phyloP scores from a whole-genome alignment of 2,329 filamentous ascomycete genomes.

The Penicillium sp. region DNA sequence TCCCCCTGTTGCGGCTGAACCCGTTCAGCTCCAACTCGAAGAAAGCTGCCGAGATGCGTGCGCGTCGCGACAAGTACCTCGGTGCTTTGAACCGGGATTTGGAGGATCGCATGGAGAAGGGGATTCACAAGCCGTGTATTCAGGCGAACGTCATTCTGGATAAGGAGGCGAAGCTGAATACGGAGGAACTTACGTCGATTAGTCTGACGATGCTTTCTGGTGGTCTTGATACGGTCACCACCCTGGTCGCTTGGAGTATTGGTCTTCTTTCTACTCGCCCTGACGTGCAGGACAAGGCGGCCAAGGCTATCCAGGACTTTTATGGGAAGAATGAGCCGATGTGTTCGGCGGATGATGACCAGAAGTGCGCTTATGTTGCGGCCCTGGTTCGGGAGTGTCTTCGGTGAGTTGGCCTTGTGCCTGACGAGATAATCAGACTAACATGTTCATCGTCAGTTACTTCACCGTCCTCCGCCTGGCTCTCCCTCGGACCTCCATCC shows the following conservation, averaged over 20 bases:
- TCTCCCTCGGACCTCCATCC: constrained; percentile 62
- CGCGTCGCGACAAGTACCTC: constrained; percentile 62
- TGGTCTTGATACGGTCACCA: constrained; percentile 67
- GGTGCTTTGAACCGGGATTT: constrained; percentile 59
- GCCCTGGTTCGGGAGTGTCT: constrained; percentile 65
- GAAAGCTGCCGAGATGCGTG: constrained; percentile 61
- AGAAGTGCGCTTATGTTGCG: constrained; percentile 64
- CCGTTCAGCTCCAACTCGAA: constrained; percentile 61
- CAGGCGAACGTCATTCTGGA: constrained; percentile 68
- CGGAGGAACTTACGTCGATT: constrained; percentile 65
- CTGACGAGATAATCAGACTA: constrained; percentile 5
- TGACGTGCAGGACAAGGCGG: constrained; percentile 64
- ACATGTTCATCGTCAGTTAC: constrained; percentile 43
- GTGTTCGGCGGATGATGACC: constrained; percentile 63
- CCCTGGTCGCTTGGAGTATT: constrained; percentile 66
- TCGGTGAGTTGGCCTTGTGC: constrained; percentile 37
- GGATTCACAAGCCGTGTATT: constrained; percentile 64
- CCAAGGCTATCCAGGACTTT: constrained; percentile 57
- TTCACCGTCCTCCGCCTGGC: constrained; percentile 65
- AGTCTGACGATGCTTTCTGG: constrained; percentile 69
- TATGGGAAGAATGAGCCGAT: constrained; percentile 57
- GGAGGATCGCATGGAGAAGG: constrained; percentile 62
- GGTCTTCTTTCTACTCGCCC: constrained; percentile 60
- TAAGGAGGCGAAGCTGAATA: constrained; percentile 62
- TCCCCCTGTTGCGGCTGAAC: constrained; percentile 69